Evolutionary conservation across 176 grass and related monocot species (phyloP).

Genomic region (Oryza glaberrima): DNA sequence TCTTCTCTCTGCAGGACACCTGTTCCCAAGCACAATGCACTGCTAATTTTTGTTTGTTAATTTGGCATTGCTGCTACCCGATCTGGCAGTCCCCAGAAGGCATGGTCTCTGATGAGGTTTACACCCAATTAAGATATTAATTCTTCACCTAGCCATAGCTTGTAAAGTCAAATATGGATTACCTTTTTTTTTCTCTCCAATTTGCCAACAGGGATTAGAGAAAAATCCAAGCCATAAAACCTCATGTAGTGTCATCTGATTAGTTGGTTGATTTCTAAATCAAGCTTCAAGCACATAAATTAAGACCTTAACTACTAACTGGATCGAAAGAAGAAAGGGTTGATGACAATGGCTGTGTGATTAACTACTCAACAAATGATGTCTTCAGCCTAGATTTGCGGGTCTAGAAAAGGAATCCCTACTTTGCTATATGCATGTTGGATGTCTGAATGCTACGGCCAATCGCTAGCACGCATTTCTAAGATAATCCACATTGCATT

Average conservation of each 20-base stretch:
- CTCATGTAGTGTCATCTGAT: neutral
- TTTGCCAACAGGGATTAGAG: neutral
- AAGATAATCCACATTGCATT: no score
- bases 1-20: neutral
- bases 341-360: neutral
- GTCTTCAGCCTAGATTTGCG: neutral
- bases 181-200: neutral
- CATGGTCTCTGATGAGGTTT: neutral
- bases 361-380: neutral
- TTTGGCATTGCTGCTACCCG: neutral
- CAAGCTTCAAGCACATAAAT: neutral
- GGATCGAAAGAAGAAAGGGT: neutral
- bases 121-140: neutral
- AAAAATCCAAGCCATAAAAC: neutral
- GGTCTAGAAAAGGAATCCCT: neutral
- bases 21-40: neutral
- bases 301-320: neutral
- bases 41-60: neutral
- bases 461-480: no score
- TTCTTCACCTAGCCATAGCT: neutral
- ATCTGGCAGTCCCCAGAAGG: neutral
- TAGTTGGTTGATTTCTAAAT: neutral
- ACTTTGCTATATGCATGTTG: no score
- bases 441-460: no score
- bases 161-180: neutral